Conservation (phyloP, 2,329 filamentous ascomycete species). For the Dothidotthia symphoricarpi region DNA sequence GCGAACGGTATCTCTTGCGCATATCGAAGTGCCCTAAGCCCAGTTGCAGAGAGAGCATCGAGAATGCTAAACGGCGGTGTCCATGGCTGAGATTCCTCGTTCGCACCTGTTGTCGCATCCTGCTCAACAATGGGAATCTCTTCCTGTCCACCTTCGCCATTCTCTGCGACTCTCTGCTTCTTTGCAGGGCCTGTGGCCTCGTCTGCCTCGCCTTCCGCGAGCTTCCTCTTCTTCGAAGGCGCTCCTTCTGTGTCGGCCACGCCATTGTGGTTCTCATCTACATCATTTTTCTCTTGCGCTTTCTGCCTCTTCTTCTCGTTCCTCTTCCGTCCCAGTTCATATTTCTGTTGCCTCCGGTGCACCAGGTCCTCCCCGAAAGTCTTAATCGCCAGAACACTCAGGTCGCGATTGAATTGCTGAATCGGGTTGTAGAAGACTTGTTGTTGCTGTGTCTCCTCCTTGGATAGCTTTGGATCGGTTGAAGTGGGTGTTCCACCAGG, state of each 20-base stretch:
- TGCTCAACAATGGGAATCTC: neutral
- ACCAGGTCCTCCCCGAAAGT: slow-evolving; percentile 72
- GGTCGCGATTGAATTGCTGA: slow-evolving; percentile 96
- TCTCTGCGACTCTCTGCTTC: slow-evolving; percentile 26
- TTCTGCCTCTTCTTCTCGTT: slow-evolving; percentile 24
- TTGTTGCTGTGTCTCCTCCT: slow-evolving; percentile 60
- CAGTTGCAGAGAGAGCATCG: slow-evolving; percentile 91
- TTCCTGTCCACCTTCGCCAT: slow-evolving; percentile 7
- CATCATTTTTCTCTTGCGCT: slow-evolving; percentile 10
- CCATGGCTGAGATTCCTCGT: slow-evolving; percentile 17
- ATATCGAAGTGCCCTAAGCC: slow-evolving; percentile 86
- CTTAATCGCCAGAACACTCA: slow-evolving; percentile 89
- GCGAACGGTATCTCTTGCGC: slow-evolving; percentile 84
- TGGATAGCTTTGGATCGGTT: slow-evolving; percentile 49
- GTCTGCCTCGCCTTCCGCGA: slow-evolving; percentile 15
- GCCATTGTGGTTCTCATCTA: slow-evolving; percentile 3
- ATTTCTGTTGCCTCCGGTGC: slow-evolving; percentile 48
- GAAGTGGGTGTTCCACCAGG: slow-evolving; percentile 53
- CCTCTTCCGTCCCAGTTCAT: slow-evolving; percentile 44
- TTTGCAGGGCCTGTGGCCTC: slow-evolving; percentile 19
- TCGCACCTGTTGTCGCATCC: slow-evolving; percentile 2
- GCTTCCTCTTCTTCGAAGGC: slow-evolving; percentile 27
- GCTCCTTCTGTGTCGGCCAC: slow-evolving; percentile 6
- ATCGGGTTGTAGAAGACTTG: slow-evolving; percentile 98
- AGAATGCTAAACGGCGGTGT: slow-evolving; percentile 61